phyloP scores from a whole-genome alignment of 129 eudicot genomes.

The Tagetes erecta region DNA sequence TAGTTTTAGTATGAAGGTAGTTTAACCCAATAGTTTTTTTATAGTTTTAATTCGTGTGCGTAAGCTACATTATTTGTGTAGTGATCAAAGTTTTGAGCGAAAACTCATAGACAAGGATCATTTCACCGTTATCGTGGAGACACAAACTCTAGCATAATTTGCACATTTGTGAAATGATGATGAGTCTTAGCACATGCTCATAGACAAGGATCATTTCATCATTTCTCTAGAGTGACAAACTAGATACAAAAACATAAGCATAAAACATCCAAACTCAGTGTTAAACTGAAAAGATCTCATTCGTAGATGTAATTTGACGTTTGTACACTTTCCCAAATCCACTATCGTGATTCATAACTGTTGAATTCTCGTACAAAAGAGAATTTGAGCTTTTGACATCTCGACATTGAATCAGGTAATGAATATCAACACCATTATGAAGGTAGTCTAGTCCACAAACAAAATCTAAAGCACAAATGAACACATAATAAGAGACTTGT shows the following conservation, averaged over 20 bases:
- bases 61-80: too few species aligned
- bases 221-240: too few species aligned
- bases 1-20: not conserved
- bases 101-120: too few species aligned
- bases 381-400: slow-evolving; percentile 6
- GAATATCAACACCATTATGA: not conserved
- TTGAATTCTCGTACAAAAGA: not conserved
- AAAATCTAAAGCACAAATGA: not conserved
- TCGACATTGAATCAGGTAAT: not conserved
- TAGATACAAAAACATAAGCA: not conserved
- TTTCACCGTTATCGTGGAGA: too few species aligned
- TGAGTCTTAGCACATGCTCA: not conserved
- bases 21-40: not conserved
- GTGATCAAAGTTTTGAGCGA: too few species aligned
- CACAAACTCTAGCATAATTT: too few species aligned
- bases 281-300: not conserved
- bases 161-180: too few species aligned
- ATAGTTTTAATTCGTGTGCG: not conserved
- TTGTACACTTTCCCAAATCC: slow-evolving; percentile 21
- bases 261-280: not conserved
- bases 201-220: slow-evolving; percentile 5
- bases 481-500: too few species aligned
- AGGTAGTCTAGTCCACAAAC: slow-evolving; percentile 9
- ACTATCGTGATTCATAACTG: not conserved
- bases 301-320: not conserved